Evolutionary conservation across 495 filamentous ascomycete species (phyloP).

Genomic region (Aspergillus coremiiformis): DNA sequence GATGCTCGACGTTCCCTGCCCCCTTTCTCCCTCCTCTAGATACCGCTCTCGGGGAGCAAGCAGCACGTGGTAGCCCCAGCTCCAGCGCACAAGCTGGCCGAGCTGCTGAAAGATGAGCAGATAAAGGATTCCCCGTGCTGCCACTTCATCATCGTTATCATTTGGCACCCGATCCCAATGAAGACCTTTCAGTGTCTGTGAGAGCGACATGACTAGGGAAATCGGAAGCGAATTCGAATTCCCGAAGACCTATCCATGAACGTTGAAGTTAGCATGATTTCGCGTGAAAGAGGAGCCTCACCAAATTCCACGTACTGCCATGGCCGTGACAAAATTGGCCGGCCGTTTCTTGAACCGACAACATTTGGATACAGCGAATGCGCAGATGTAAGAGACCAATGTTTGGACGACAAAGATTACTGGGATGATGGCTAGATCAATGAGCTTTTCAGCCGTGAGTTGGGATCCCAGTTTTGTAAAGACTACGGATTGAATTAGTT

Average conservation of each 20-base stretch:
- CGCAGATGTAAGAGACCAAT: slow-evolving; percentile 69
- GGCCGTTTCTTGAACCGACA: slow-evolving; percentile 78
- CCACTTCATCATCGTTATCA: slow-evolving; percentile 93
- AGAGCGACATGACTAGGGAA: slow-evolving; percentile 87
- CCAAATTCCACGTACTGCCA: slow-evolving; percentile 59
- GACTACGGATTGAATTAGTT: slow-evolving; percentile 45
- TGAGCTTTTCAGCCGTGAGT: slow-evolving; percentile 79
- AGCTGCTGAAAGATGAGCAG: slow-evolving; percentile 96
- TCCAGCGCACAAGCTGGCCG: slow-evolving; percentile 92
- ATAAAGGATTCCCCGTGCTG: slow-evolving; percentile 88
- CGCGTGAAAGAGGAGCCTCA: neutral
- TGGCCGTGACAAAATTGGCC: slow-evolving; percentile 89
- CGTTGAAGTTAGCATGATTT: slow-evolving; percentile 11
- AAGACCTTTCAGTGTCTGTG: slow-evolving; percentile 80
- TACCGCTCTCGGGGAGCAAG: slow-evolving; percentile 64
- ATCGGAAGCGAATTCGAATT: slow-evolving; percentile 98
- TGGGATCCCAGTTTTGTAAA: slow-evolving; percentile 98
- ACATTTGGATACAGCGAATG: slow-evolving; percentile 57
- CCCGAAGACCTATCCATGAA: slow-evolving; percentile 65
- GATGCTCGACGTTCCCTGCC: slow-evolving; percentile 39
- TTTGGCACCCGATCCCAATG: slow-evolving; percentile 88
- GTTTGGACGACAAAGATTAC: slow-evolving; percentile 88
- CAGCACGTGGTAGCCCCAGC: slow-evolving; percentile 92
- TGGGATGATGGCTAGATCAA: slow-evolving; percentile 87
- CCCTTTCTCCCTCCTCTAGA: slow-evolving; percentile 55